Evolutionary conservation across 371 early-diverging fungal species (phyloP).

Genomic region (Coemansia linderi): DNA sequence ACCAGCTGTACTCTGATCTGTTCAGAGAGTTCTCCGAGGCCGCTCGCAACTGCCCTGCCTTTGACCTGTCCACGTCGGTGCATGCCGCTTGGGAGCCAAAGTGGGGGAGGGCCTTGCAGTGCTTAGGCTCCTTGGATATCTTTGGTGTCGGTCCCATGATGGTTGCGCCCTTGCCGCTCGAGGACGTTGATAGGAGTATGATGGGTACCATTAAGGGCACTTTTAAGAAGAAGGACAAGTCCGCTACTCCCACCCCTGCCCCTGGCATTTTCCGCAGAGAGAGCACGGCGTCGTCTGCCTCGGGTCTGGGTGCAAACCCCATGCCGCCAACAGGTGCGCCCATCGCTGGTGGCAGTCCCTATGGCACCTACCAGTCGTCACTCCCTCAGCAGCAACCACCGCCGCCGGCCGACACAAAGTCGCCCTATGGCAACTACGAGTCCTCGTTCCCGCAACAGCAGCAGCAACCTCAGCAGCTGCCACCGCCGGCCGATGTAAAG

Average conservation of each 20-base stretch:
- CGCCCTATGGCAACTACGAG: slow-evolving; percentile 18
- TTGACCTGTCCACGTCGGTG: slow-evolving; percentile 42
- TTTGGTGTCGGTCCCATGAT: slow-evolving; percentile 44
- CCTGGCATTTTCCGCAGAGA: slow-evolving; percentile 2
- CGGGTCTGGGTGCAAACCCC: not conserved
- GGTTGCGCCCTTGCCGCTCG: slow-evolving; percentile 29
- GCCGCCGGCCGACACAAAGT: slow-evolving; percentile 1
- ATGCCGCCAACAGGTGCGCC: not conserved
- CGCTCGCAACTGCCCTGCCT: slow-evolving; percentile 31
- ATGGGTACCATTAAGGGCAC: slow-evolving; percentile 43
- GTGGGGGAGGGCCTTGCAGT: slow-evolving; percentile 42
- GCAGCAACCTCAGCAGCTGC: not conserved
- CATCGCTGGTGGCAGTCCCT: slow-evolving; percentile 13
- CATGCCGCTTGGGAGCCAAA: slow-evolving; percentile 46
- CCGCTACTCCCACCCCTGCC: slow-evolving; percentile 18
- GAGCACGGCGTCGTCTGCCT: slow-evolving; percentile 18
- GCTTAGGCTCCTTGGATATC: slow-evolving; percentile 36
- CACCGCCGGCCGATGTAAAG: not conserved
- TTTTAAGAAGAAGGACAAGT: slow-evolving; percentile 50
- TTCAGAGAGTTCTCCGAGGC: slow-evolving; percentile 38
- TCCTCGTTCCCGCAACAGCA: slow-evolving; percentile 11
- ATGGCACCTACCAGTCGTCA: slow-evolving; percentile 20
- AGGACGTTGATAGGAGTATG: slow-evolving; percentile 26
- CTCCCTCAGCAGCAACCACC: not conserved
- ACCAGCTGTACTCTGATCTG: slow-evolving; percentile 56